A percentile compares a stretch with the other conserved stretches of the same genome.
Conservation (phyloP, 1,284 basidiomycete genomes). For the Boletus subluridellus region DNA sequence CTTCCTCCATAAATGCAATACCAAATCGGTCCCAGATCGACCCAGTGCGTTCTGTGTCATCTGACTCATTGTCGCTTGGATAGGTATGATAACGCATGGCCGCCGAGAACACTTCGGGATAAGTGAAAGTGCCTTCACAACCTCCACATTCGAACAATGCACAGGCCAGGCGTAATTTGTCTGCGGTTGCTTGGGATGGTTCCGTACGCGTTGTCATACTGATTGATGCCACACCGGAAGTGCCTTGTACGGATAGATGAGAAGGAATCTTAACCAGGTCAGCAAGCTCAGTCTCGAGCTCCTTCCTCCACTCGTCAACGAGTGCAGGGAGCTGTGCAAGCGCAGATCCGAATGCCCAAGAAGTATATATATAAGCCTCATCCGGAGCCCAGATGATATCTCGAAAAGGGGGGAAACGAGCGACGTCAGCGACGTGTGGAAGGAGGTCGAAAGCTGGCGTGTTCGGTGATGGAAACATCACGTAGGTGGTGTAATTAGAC, state of each 20-base stretch:
- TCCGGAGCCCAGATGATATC: slow-evolving; percentile 15
- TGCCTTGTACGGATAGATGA: neutral
- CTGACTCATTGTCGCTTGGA: no score
- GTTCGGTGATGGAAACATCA: neutral
- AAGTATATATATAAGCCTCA: neutral
- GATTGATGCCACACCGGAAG: neutral
- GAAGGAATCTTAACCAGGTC: slow-evolving; percentile 8
- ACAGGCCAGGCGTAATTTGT: slow-evolving; percentile 3
- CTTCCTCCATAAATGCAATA: slow-evolving; percentile 4
- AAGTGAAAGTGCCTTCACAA: neutral
- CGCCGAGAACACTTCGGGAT: neutral
- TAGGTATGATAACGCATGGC: neutral
- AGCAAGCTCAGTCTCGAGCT: slow-evolving; percentile 13
- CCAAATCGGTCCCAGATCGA: neutral
- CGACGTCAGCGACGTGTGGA: slow-evolving; percentile 18
- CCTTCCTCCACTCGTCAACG: slow-evolving; percentile 12
- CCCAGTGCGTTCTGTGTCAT: neutral
- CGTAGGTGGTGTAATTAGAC: neutral
- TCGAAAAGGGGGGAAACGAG: neutral
- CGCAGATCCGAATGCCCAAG: slow-evolving; percentile 9
- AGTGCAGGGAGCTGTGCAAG: slow-evolving; percentile 20
- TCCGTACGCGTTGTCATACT: neutral
- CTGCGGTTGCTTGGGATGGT: neutral
- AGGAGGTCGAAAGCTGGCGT: slow-evolving; percentile 9
- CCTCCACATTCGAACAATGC: neutral